phyloP scores from a whole-genome alignment of 73 alveolate genomes.

The Blepharisma stoltei region DNA sequence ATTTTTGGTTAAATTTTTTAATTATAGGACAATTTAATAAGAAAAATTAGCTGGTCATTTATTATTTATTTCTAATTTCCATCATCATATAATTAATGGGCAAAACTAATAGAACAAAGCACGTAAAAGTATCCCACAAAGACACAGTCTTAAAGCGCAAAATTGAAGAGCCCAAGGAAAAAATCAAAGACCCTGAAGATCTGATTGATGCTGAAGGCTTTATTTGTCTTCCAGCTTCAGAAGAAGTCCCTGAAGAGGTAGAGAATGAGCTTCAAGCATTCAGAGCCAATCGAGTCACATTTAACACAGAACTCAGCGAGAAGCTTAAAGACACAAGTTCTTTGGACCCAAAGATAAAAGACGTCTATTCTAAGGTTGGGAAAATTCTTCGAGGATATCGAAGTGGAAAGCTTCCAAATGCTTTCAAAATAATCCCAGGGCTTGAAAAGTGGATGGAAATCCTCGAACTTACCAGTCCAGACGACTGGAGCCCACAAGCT shows the following conservation, averaged over 20 bases:
- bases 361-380: constrained; percentile 78
- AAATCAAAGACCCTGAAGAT: background rate
- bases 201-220: constrained; percentile 28
- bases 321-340: constrained; percentile 26
- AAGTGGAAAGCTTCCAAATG: constrained; percentile 85
- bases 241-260: constrained; percentile 23
- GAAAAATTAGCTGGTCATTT: too few species aligned
- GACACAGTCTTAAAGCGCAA: background rate
- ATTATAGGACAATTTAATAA: too few species aligned
- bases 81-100: background rate
- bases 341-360: constrained; percentile 76
- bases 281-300: constrained; percentile 10
- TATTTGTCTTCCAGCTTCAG: constrained; percentile 14
- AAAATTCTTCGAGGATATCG: constrained; percentile 64
- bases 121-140: constrained; percentile 11
- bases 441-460: constrained; percentile 88
- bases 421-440: constrained; percentile 79
- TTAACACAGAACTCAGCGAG: background rate
- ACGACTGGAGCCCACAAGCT: constrained; percentile 83
- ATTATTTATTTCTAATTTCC: too few species aligned
- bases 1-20: too few species aligned
- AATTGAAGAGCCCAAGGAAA: constrained; percentile 5
- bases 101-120: background rate
- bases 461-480: constrained; percentile 80
- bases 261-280: constrained; percentile 20